Evolutionary conservation across 73 alveolate species (phyloP), one percentile per base, ranked within the genome.

Genomic region (Stentor coeruleus): DNA sequence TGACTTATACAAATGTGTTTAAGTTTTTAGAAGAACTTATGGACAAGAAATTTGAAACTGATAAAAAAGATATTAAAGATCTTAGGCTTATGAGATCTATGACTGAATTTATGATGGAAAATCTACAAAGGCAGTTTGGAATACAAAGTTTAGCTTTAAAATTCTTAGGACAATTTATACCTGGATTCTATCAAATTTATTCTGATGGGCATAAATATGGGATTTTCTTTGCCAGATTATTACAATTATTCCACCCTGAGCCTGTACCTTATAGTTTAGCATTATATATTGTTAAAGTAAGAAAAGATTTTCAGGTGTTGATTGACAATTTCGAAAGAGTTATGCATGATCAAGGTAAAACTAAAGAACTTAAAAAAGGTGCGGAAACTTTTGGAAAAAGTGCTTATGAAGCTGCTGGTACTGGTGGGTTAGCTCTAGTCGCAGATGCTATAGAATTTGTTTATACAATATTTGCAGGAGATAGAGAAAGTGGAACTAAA

Each of bases 211-310:
- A 75, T 35, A 14, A 38, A 75, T 75, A 75, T 40, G 83, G 40
- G 15, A 38, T 38, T 20, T 40, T 75, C 37, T 39, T 20, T 35
- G 26, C 59, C 30, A 75, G 83, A 75, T 30, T 75, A 37, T 66
- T 75, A 6, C 83, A 75, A 75, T 37, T 75, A 14, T 75, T 75
- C 66, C 83, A 75, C 72, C 83, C 83, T 20, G 83, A 75, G 20
- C 83, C 83, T 20, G 59, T n/a, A 0, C 74, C 59, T 75, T 26
- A 1, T 1, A 75, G 38, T 35, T 39, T 75, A 26, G 41, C 83
- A 26, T 75, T 75, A 15, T 75, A 20, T 75, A 15, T 75, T 39
- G 83, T 75, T 2, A 75, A 35, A 38, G 79, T 40, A 28, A 20
- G 79, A 33, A 31, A 28, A 11, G 79, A 31, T 0, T 66, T 66